Evolutionary conservation across 2,329 filamentous ascomycete genomes (phyloP).

Genomic region (Ilyonectria mors-panacis): DNA sequence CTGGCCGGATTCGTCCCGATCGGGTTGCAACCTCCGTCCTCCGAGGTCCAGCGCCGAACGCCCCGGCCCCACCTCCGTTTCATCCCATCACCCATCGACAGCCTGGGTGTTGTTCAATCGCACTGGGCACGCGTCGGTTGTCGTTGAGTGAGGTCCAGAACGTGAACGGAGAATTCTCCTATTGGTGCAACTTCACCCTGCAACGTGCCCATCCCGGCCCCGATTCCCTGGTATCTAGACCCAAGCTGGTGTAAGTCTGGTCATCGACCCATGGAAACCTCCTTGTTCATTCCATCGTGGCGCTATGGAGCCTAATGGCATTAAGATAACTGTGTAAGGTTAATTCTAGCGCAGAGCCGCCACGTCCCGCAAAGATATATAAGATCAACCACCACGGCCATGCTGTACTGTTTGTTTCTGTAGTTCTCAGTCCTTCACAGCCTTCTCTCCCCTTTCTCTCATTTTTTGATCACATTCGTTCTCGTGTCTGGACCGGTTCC

Average conservation of each 20-base stretch:
- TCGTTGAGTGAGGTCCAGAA: constrained; percentile 6
- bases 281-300: constrained; percentile 20
- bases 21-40: constrained; percentile 16
- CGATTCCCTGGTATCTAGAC: background rate
- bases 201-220: constrained; percentile 1
- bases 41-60: constrained; percentile 14
- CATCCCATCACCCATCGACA: constrained; percentile 21
- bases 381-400: constrained; percentile 20
- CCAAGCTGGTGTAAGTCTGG: constrained; percentile 5
- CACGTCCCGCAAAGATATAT: constrained; percentile 35
- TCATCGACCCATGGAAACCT: constrained; percentile 30
- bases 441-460: constrained; percentile 22
- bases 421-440: constrained; percentile 33
- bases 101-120: constrained; percentile 1
- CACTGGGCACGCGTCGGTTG: constrained; percentile 20
- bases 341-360: background rate
- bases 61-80: constrained; percentile 23
- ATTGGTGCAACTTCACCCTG: constrained; percentile 41
- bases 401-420: constrained; percentile 1
- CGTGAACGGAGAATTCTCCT: constrained; percentile 40
- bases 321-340: background rate
- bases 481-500: constrained; percentile 33
- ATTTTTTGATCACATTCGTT: constrained; percentile 37
- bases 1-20: constrained; percentile 9
- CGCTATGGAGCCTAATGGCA: background rate